Evolutionary conservation across 352 stramenopile species (phyloP).

Genomic region (Phytopythium boreale): DNA sequence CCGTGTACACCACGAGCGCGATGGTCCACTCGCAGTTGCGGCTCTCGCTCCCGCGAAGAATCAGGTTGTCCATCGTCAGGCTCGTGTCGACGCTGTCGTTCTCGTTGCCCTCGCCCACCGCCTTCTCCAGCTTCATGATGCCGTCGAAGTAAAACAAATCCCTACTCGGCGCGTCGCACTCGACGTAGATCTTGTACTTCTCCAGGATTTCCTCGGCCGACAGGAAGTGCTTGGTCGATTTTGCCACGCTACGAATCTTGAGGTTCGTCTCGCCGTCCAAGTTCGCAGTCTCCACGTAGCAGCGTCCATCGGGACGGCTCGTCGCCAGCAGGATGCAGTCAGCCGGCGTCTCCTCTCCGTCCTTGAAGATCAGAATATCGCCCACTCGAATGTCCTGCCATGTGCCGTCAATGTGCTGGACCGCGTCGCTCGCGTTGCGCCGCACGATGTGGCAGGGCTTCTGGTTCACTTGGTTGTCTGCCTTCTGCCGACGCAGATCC

Average conservation of each 20-base stretch:
- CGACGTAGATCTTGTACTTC: slow-evolving; percentile 56
- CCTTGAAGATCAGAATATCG: slow-evolving; percentile 77
- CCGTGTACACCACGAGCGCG: slow-evolving; percentile 83
- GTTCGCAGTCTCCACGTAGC: slow-evolving; percentile 86
- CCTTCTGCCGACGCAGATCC: slow-evolving; percentile 75
- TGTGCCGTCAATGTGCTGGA: slow-evolving; percentile 66
- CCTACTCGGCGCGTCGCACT: slow-evolving; percentile 82
- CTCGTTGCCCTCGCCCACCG: slow-evolving; percentile 13
- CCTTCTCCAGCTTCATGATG: slow-evolving; percentile 44
- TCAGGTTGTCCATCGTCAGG: slow-evolving; percentile 86
- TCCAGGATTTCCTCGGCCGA: slow-evolving; percentile 74
- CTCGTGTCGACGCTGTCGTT: slow-evolving; percentile 40
- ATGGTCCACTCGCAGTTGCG: slow-evolving; percentile 86
- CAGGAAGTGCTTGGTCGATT: slow-evolving; percentile 74
- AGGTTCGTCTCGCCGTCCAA: slow-evolving; percentile 88
- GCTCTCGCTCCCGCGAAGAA: slow-evolving; percentile 81
- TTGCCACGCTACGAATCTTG: slow-evolving; percentile 81
- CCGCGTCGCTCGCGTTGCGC: slow-evolving; percentile 40
- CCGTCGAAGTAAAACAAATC: slow-evolving; percentile 87
- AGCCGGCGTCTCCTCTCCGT: slow-evolving; percentile 77
- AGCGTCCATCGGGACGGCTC: slow-evolving; percentile 66
- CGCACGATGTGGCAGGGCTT: slow-evolving; percentile 76
- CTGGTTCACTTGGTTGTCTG: slow-evolving; percentile 74
- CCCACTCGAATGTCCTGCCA: slow-evolving; percentile 87
- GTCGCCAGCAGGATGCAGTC: slow-evolving; percentile 83